Conservation (phyloP, 129 eudicot genomes). For the Scalesia atractyloides region DNA sequence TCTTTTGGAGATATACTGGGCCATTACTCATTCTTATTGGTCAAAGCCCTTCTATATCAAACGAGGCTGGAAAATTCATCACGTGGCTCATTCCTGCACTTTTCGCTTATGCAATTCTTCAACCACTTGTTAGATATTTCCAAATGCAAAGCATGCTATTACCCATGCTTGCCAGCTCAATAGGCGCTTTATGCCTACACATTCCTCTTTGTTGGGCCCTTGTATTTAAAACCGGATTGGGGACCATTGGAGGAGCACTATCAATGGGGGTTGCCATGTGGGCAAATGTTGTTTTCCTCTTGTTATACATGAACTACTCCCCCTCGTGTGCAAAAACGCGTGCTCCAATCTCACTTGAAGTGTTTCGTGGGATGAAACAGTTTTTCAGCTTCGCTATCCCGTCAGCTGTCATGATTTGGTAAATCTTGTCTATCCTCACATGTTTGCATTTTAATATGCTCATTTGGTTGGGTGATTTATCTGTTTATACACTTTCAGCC, state of each 20-base stretch:
- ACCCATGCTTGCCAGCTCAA: conserved; percentile 65
- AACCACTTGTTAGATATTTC: conserved; percentile 65
- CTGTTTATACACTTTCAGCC: conserved; percentile 38
- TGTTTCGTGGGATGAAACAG: conserved; percentile 48
- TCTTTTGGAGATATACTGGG: conserved; percentile 58
- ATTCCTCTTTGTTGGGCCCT: conserved; percentile 64
- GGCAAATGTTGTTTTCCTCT: conserved; percentile 52
- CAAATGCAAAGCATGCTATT: conserved; percentile 67
- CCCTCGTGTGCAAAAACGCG: conserved; percentile 58
- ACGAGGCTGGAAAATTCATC: conserved; percentile 59
- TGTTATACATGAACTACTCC: conserved; percentile 55
- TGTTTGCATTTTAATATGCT: not conserved
- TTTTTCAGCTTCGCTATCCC: conserved; percentile 63
- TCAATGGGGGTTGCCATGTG: conserved; percentile 55
- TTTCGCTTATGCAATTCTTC: conserved; percentile 59
- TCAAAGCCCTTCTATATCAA: conserved; percentile 68
- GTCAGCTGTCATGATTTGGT: conserved; percentile 75
- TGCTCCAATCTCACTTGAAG: conserved; percentile 47
- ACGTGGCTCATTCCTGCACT: conserved; percentile 68
- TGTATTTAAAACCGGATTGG: conserved; percentile 55
- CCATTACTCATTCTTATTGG: conserved; percentile 50
- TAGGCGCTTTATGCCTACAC: conserved; percentile 47
- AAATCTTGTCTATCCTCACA: not conserved
- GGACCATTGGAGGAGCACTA: conserved; percentile 59
- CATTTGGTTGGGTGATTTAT: not conserved